Evolutionary conservation across 371 early-diverging fungal genomes (phyloP).

Genomic region (Zancudomyces culisetae): DNA sequence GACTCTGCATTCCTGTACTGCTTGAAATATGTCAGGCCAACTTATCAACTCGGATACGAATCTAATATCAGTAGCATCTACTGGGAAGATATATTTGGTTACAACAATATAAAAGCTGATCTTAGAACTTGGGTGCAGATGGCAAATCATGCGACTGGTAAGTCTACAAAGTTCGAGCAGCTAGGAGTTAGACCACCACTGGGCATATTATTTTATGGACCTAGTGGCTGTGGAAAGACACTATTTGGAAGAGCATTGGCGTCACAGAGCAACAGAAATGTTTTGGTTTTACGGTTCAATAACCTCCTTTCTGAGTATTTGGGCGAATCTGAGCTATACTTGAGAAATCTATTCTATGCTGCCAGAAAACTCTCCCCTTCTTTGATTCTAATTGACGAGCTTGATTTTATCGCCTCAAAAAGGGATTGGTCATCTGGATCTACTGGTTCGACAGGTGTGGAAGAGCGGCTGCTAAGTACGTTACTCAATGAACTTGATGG

Average conservation of each 20-base stretch:
- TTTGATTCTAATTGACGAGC: conserved; percentile 96
- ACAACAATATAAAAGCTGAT: background rate
- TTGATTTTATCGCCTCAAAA: conserved; percentile 60
- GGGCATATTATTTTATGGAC: conserved; percentile 90
- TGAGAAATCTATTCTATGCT: conserved; percentile 98
- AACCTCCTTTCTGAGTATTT: conserved; percentile 99
- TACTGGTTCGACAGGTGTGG: background rate
- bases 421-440: conserved; percentile 68
- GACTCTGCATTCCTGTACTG: background rate
- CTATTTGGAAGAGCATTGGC: conserved; percentile 69
- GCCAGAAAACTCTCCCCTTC: conserved; percentile 97
- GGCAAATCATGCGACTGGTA: background rate
- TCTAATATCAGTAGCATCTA: background rate
- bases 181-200: conserved; percentile 99
- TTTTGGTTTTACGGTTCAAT: conserved; percentile 32
- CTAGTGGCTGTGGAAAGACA: conserved; percentile 94
- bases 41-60: background rate
- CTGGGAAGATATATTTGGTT: background rate
- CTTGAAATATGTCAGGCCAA: background rate
- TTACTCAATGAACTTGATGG: conserved; percentile 99
- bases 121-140: background rate
- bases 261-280: conserved; percentile 58
- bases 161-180: background rate
- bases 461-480: conserved; percentile 74
- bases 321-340: conserved; percentile 19